phyloP scores from a whole-genome alignment of 805 yeast species.

The Wickerhamiella dianesei region DNA sequence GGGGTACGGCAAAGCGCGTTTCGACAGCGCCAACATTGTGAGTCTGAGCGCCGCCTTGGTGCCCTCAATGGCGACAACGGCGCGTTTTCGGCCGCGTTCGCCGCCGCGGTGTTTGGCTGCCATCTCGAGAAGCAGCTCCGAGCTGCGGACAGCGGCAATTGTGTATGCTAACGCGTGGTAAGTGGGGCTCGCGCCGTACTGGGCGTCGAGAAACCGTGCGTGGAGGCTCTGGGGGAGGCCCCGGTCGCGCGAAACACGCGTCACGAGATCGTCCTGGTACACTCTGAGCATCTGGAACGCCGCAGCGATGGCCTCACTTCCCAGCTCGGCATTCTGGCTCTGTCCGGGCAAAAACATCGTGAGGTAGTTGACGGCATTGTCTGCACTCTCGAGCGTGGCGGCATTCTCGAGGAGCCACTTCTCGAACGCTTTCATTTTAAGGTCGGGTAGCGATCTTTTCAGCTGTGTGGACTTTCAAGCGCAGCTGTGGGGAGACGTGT shows the following conservation, averaged over 20 bases:
- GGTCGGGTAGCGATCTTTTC: too few species aligned
- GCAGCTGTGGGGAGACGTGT: too few species aligned
- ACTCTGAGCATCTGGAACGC: conserved; percentile 25
- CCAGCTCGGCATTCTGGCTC: conserved; percentile 28
- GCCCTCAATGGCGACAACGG: conserved; percentile 22
- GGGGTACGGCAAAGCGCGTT: conserved; percentile 23
- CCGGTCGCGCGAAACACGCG: conserved; percentile 17
- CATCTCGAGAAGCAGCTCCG: conserved; percentile 29
- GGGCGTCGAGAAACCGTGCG: conserved; percentile 12
- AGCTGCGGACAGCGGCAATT: conserved; percentile 22
- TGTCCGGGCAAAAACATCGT: conserved; percentile 29
- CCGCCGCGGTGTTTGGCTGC: conserved; percentile 21
- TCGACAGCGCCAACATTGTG: conserved; percentile 19
- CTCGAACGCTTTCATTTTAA: conserved; percentile 16
- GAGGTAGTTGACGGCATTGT: conserved; percentile 25
- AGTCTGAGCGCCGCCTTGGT: conserved; percentile 25
- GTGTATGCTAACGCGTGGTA: conserved; percentile 23
- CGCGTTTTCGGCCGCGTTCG: conserved; percentile 20
- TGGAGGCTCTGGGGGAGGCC: conserved; percentile 7
- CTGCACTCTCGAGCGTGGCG: conserved; percentile 27
- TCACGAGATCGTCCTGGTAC: conserved; percentile 28
- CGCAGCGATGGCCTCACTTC: conserved; percentile 26
- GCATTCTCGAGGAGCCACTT: conserved; percentile 26
- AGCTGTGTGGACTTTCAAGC: too few species aligned
- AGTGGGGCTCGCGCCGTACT: conserved; percentile 8